Percentiles rank a stretch among this genome's conserved stretches.
phyloP scores from a whole-genome alignment of 257 asterid species.

The Solanum pennellii region DNA sequence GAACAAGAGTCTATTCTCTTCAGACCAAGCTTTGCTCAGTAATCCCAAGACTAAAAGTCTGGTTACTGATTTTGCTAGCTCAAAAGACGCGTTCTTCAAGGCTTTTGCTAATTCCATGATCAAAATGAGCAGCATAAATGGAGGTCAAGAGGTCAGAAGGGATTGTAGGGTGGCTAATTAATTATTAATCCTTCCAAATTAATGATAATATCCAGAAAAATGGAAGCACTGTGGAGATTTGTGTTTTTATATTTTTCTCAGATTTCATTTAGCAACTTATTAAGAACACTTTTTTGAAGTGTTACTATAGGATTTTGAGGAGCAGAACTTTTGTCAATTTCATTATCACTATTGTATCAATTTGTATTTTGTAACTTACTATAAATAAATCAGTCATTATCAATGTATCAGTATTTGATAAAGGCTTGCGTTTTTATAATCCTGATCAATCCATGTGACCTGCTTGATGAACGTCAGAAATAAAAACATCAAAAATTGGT shows the following conservation, averaged over 20 bases:
- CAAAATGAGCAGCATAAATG: constrained; percentile 82
- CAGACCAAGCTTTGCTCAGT: constrained; percentile 66
- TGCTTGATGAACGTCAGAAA: not conserved
- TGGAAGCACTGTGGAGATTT: not conserved
- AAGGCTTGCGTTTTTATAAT: not conserved
- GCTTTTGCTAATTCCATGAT: constrained; percentile 67
- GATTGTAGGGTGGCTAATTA: constrained; percentile 51
- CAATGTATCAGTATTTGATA: not conserved
- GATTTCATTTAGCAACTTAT: not conserved
- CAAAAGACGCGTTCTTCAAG: constrained; percentile 41
- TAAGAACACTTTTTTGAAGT: not conserved
- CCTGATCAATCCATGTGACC: not conserved
- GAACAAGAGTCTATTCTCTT: constrained; percentile 40
- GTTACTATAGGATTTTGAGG: not conserved
- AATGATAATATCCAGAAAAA: not conserved
- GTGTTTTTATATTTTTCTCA: not conserved
- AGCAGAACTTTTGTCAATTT: not conserved
- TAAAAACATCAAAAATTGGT: not conserved
- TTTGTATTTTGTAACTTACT: not conserved
- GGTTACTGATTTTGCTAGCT: constrained; percentile 49
- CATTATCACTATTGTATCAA: not conserved
- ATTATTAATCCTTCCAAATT: not conserved
- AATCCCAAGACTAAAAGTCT: constrained; percentile 29
- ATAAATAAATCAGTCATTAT: not conserved
- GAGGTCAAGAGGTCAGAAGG: constrained; percentile 69